Base-by-base conservation (phyloP, 768 basidiomycete species). In the Pulveroboletus sp. region DNA sequence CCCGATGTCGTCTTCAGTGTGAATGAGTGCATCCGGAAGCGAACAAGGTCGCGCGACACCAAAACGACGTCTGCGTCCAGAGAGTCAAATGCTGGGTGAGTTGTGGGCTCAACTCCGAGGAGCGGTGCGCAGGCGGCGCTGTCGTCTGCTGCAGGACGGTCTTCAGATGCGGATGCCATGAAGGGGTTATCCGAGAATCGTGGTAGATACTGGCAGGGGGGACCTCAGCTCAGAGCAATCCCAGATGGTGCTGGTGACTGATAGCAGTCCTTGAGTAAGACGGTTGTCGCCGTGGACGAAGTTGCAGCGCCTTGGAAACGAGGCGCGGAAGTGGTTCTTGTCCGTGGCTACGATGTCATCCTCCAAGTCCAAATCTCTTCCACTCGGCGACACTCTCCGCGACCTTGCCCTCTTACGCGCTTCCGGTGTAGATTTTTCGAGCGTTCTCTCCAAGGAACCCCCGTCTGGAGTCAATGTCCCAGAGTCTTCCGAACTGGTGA, bases 391-490 rank as follows among this genome's bases (percentile, higher is more conserved):
- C 49, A 81, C 80, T 7, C 73, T 89, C 33, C 82, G 77, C 11
- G 89, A 91, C 66, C 78, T 91, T 21, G 86, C 88, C 6, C 66
- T 87, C 30, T 69, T 90, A 17, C 79, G 84, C 36, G 79, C 80
- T 26, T 80, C 83, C 9, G 79, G 76, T 21, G 51, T 77, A 39
- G 70, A 76, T 52, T 56, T 78, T 15, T 59, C 70, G 6, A 48
- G 41, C 8, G 44, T 73, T 31, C 62, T 75, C 24, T 31, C 67
- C 11, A 24, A 46, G 6, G 26, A 47, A 3, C 36, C 44, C 26
- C 15, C 50, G 27, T 12, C 49, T 5, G 28, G 5, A 11, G 12
- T 37, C 45, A 36, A 46, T 27, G 42, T 53, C 45, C 17, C 50
- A 27, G 52, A 55, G 30, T 37, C 53, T 14, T 11, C 50, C 21